Evolutionary conservation across 257 asterid species (phyloP).

Genomic region (Primulina eburnea): DNA sequence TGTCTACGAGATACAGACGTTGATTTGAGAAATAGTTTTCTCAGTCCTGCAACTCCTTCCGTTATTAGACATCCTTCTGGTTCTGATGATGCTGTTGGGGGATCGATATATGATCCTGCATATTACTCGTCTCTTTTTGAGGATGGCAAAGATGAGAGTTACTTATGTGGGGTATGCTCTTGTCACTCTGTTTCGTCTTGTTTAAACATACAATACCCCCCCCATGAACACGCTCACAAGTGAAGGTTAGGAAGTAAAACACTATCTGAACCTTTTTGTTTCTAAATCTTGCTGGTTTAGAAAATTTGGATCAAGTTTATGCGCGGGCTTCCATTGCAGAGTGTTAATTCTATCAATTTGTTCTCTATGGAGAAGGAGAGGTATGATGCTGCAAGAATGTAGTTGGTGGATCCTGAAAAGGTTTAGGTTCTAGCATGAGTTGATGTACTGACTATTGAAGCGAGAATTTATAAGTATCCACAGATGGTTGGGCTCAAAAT

Average conservation of each 20-base stretch:
- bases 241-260: not conserved
- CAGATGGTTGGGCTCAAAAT: slow-evolving; percentile 1
- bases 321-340: not conserved
- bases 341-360: slow-evolving; percentile 4
- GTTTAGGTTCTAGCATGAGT: slow-evolving; percentile 5
- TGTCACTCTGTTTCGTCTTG: slow-evolving; percentile 12
- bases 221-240: not conserved
- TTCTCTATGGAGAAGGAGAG: slow-evolving; percentile 12
- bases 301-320: not conserved
- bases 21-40: slow-evolving; percentile 77
- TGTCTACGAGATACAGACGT: slow-evolving; percentile 60
- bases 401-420: not conserved
- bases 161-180: slow-evolving; percentile 49
- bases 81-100: slow-evolving; percentile 64
- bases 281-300: slow-evolving; percentile 10
- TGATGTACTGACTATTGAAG: not conserved
- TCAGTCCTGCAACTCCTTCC: slow-evolving; percentile 74
- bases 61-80: slow-evolving; percentile 55
- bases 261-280: slow-evolving; percentile 11
- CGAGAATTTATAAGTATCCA: not conserved
- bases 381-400: not conserved
- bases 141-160: slow-evolving; percentile 53
- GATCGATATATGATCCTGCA: slow-evolving; percentile 76
- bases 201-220: not conserved
- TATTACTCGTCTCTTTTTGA: slow-evolving; percentile 80